Percentiles rank a stretch among this genome's conserved stretches.
phyloP scores from a whole-genome alignment of 441 rosid genomes.

The Erysimum cheiri region DNA sequence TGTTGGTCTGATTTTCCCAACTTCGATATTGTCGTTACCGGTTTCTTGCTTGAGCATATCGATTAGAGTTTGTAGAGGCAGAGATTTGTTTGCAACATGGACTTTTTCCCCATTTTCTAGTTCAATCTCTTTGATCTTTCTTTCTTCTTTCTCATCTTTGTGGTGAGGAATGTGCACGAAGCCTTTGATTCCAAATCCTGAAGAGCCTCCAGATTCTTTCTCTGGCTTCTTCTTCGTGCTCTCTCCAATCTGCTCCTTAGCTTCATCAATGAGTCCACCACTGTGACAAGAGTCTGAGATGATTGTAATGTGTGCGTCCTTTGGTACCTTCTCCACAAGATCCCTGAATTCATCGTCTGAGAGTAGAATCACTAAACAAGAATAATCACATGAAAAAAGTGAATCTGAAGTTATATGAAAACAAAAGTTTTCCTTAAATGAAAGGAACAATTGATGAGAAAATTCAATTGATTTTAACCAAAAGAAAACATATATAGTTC shows the following conservation, averaged over 20 bases:
- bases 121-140: constrained; percentile 45
- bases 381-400: neutral
- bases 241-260: constrained; percentile 94
- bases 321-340: constrained; percentile 70
- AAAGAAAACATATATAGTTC: neutral
- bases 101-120: constrained; percentile 49
- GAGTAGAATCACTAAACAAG: neutral
- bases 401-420: neutral
- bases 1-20: constrained; percentile 78
- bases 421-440: neutral
- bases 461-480: neutral
- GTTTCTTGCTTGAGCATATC: constrained; percentile 81
- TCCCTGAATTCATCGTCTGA: constrained; percentile 92
- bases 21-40: constrained; percentile 74
- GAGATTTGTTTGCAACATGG: constrained; percentile 62
- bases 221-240: constrained; percentile 58
- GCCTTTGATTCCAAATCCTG: constrained; percentile 51
- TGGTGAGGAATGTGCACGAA: constrained; percentile 54
- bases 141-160: constrained; percentile 48
- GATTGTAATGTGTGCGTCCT: constrained; percentile 65
- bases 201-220: constrained; percentile 47
- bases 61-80: constrained; percentile 77
- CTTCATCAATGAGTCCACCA: constrained; percentile 88
- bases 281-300: constrained; percentile 95
- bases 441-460: neutral